Percentiles rank a stretch among this genome's conserved stretches.
Conservation (phyloP, 345 rosid genomes). For the Brassica incana region DNA sequence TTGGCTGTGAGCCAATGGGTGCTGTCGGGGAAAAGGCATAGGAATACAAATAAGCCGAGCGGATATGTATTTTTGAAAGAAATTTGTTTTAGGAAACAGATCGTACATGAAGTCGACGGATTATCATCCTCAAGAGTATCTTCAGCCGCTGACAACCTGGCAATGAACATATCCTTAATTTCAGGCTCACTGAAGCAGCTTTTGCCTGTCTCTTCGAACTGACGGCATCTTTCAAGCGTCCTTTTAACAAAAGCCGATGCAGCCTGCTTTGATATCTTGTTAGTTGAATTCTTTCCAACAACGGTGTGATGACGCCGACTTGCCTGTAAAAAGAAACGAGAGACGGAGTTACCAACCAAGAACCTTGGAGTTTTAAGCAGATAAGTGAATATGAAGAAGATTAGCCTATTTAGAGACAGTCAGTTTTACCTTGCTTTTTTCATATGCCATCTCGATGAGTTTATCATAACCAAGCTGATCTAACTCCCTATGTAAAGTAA, state of each 20-base stretch:
- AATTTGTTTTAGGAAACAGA: neutral
- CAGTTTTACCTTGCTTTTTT: slow-evolving; percentile 67
- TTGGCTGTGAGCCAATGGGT: slow-evolving; percentile 57
- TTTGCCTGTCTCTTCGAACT: slow-evolving; percentile 72
- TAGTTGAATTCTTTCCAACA: slow-evolving; percentile 74
- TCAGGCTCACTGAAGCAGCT: slow-evolving; percentile 85
- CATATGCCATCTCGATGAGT: slow-evolving; percentile 76
- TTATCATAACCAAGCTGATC: slow-evolving; percentile 71
- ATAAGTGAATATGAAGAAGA: neutral
- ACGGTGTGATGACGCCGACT: slow-evolving; percentile 57
- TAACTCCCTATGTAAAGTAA: slow-evolving; percentile 56
- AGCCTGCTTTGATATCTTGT: slow-evolving; percentile 80
- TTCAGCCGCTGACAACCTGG: slow-evolving; percentile 44
- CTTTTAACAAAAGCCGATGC: slow-evolving; percentile 70
- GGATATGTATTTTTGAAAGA: neutral
- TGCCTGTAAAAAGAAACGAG: slow-evolving; percentile 45
- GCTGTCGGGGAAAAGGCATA: slow-evolving; percentile 46
- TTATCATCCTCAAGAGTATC: slow-evolving; percentile 47
- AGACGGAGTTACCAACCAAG: slow-evolving; percentile 14
- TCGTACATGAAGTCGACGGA: slow-evolving; percentile 33
- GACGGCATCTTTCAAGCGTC: slow-evolving; percentile 62
- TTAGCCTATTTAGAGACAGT: slow-evolving; percentile 3
- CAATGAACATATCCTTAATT: slow-evolving; percentile 62
- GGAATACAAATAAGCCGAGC: slow-evolving; percentile 16
- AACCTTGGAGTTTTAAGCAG: slow-evolving; percentile 1